These are phyloP conservation scores for Phyllosticta ampelicida DNA, from an alignment of 2,329 filamentous ascomycete genomes.

Conservation along the genomic window DNA sequence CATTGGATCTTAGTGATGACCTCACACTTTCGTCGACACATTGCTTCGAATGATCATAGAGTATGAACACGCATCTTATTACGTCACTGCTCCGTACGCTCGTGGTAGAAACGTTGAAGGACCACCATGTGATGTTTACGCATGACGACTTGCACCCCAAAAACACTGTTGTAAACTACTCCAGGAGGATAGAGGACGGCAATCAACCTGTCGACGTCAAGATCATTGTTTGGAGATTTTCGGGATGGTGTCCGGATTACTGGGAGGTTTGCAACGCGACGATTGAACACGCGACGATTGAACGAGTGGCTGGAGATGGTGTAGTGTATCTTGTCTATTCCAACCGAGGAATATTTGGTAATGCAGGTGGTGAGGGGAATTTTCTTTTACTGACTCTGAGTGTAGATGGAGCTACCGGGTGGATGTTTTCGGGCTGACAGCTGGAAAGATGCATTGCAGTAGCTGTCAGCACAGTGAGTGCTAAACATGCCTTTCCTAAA, in stretches of 20 bases:
- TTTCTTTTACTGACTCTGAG: background rate
- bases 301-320: constrained; percentile 12
- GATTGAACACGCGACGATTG: background rate
- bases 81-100: constrained; percentile 7
- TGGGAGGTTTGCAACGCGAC: constrained; percentile 15
- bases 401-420: no score
- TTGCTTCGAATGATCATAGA: constrained; percentile 5
- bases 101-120: background rate
- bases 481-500: background rate
- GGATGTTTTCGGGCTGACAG: no score
- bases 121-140: constrained; percentile 13
- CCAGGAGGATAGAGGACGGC: background rate
- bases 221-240: constrained; percentile 14
- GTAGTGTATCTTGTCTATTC: constrained; percentile 3
- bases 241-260: constrained; percentile 16
- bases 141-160: constrained; percentile 14
- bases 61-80: background rate
- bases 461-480: no score
- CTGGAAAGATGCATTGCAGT: no score
- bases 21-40: no score
- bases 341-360: background rate
- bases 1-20: no score
- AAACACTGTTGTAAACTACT: constrained; percentile 13
- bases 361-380: background rate
- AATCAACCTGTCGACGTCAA: constrained; percentile 6